Evolutionary conservation across 441 rosid genomes (phyloP).

Genomic region (Gossypium laxum): DNA sequence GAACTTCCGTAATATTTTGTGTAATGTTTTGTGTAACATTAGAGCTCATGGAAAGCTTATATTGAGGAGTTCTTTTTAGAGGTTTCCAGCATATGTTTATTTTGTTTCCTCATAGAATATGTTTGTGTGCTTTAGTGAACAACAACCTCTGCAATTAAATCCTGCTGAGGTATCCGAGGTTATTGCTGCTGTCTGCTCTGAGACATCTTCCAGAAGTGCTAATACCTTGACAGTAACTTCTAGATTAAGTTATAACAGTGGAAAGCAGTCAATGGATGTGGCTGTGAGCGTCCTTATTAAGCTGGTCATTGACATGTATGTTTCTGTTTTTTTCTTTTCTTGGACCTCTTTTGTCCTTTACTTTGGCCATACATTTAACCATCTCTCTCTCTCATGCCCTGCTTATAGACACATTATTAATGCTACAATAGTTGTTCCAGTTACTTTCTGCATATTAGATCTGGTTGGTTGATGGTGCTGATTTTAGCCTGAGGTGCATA

Average conservation of each 20-base stretch:
- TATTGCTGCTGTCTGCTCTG: conserved; percentile 90
- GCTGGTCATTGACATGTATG: conserved; percentile 96
- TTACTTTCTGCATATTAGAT: neutral
- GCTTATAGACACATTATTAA: too few species aligned
- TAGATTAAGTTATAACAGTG: conserved; percentile 61
- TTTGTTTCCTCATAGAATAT: conserved; percentile 17
- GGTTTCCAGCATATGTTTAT: neutral
- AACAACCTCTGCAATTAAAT: conserved; percentile 79
- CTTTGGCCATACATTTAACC: neutral
- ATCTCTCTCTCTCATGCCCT: neutral
- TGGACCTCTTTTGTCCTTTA: conserved; percentile 14
- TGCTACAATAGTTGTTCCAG: neutral
- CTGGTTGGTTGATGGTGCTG: too few species aligned
- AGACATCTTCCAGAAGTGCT: conserved; percentile 51
- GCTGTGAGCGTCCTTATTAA: conserved; percentile 96
- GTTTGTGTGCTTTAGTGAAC: conserved; percentile 58
- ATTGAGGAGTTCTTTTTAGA: too few species aligned
- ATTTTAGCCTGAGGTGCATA: neutral
- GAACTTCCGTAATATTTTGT: too few species aligned
- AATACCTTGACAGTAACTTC: conserved; percentile 61
- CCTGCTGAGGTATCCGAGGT: conserved; percentile 90
- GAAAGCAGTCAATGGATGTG: conserved; percentile 87
- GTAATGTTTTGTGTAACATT: too few species aligned
- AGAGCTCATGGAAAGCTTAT: too few species aligned
- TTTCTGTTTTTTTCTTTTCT: conserved; percentile 10